Conservation (phyloP, 768 basidiomycete genomes). For the Mycena alexandri region DNA sequence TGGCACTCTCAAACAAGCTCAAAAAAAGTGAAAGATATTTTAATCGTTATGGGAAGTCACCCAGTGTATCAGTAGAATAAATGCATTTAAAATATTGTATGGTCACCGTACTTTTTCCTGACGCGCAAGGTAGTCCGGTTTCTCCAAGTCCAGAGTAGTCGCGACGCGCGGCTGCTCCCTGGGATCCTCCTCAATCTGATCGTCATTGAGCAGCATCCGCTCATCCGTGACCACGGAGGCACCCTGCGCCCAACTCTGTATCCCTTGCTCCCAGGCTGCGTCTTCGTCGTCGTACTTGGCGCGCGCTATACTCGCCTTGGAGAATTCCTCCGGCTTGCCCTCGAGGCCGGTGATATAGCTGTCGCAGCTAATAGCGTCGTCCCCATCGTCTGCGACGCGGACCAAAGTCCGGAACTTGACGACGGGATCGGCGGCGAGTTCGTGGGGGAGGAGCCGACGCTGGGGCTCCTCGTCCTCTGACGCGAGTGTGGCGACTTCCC, state of each 20-base stretch:
- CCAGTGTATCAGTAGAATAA: too few relatives aligned
- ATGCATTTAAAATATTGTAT: too few relatives aligned
- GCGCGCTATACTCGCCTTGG: conserved; percentile 8
- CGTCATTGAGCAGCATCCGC: conserved; percentile 2
- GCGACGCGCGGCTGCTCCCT: conserved; percentile 22
- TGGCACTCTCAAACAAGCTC: too few relatives aligned
- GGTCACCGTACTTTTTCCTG: too few relatives aligned
- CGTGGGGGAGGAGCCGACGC: conserved; percentile 14
- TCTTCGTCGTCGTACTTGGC: conserved; percentile 5
- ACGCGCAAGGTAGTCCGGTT: too few relatives aligned
- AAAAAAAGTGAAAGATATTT: too few relatives aligned
- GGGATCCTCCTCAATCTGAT: conserved; percentile 5
- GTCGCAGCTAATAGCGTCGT: conserved; percentile 24
- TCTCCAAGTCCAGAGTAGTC: conserved; percentile 16
- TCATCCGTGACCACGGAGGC: neutral
- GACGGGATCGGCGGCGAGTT: conserved; percentile 6
- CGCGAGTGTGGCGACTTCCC: neutral
- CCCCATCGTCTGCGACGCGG: neutral
- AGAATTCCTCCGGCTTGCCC: conserved; percentile 17
- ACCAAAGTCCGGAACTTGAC: neutral
- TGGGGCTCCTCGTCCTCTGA: conserved; percentile 7
- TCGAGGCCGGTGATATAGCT: conserved; percentile 28
- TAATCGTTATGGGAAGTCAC: too few relatives aligned
- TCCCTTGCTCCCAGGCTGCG: neutral
- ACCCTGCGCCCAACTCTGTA: conserved; percentile 5